phyloP scores from a whole-genome alignment of 495 filamentous ascomycete species.

The Penicillium canariense region DNA sequence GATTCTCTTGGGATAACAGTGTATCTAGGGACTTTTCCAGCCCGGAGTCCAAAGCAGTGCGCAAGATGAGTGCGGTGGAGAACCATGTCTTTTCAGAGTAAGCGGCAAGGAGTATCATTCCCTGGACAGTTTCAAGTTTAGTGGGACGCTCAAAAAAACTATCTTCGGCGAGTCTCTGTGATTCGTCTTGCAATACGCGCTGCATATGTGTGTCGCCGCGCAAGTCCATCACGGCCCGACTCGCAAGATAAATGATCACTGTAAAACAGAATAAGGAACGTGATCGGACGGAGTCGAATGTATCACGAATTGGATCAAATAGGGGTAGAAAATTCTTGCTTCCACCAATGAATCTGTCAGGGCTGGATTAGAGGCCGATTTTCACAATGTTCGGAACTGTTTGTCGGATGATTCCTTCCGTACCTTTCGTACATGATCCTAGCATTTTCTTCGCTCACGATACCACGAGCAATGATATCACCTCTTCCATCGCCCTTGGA shows the following conservation, averaged over 20 bases:
- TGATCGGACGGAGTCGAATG: conserved; percentile 44
- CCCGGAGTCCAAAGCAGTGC: conserved; percentile 42
- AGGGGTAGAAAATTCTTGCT: conserved; percentile 42
- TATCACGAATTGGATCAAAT: conserved; percentile 45
- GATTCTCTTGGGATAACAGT: conserved; percentile 33
- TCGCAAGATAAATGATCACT: conserved; percentile 43
- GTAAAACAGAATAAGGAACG: conserved; percentile 46
- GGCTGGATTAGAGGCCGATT: background rate
- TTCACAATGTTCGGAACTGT: background rate
- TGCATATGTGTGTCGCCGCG: conserved; percentile 42
- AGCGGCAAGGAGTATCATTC: conserved; percentile 44
- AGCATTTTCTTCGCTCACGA: conserved; percentile 40
- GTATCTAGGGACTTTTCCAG: conserved; percentile 43
- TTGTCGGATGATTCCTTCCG: background rate
- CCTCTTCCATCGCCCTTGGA: conserved; percentile 32
- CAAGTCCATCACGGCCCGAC: conserved; percentile 37
- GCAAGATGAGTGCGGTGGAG: conserved; percentile 42
- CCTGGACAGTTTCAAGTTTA: conserved; percentile 43
- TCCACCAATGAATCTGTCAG: conserved; percentile 35
- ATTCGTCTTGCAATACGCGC: conserved; percentile 45
- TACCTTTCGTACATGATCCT: conserved; percentile 44
- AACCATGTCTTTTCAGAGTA: conserved; percentile 49
- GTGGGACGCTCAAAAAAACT: conserved; percentile 46
- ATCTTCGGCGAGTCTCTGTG: conserved; percentile 43
- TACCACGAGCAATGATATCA: conserved; percentile 40